Evolutionary conservation across 305 asterid genomes (phyloP), one percentile per base, ranked within the genome.

Genomic region (Fraxinus greggii): DNA sequence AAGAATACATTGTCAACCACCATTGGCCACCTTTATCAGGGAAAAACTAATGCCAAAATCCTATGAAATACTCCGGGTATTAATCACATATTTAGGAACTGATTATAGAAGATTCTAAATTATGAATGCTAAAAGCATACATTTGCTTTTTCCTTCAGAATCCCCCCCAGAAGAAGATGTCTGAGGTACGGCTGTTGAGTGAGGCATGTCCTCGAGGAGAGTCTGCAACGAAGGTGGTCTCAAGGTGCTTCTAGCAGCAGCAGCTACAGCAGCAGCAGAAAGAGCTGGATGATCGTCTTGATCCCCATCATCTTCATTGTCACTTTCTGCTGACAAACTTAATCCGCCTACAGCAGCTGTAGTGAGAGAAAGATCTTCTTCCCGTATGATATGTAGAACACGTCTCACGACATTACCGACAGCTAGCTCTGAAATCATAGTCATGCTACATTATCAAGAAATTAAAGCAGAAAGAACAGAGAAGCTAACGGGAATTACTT

Each of bases 191-290:
- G 97, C 89, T 78, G 97, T 89, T 72, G 97, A 78, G 83, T 89
- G 92, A 69, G 99, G 98, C 77, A 87, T 54, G 88, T 91, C 99
- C 92, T 96, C 99, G 19, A 96, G 97, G 78, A 96, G 97, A 75
- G 98, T 94, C 89, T 94, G 98, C 90, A 96, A 82, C 63, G 99
- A 96, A 81, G 99, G 99, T 72, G 99, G 95, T 89, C 99, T 92
- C 82, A 96, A 85, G 79, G 97, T 90, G 86, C 86, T 96, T 89
- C 98, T 91, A 51, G 98, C 91, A 84, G 98, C 98, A 65, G 99
- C 99, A 81, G 98, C 98, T 63, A 94, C 94, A 5, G 90, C 95
- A 45, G 97, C 86, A 61, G 99, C 98, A 82, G 98, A 96, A 82
- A 94, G 90, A 87, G 70, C 90, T 23, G 95, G 98, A 86, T 88